Base-by-base conservation (phyloP, 2,329 filamentous ascomycete genomes). In the Paraphaeosphaeria minitans region DNA sequence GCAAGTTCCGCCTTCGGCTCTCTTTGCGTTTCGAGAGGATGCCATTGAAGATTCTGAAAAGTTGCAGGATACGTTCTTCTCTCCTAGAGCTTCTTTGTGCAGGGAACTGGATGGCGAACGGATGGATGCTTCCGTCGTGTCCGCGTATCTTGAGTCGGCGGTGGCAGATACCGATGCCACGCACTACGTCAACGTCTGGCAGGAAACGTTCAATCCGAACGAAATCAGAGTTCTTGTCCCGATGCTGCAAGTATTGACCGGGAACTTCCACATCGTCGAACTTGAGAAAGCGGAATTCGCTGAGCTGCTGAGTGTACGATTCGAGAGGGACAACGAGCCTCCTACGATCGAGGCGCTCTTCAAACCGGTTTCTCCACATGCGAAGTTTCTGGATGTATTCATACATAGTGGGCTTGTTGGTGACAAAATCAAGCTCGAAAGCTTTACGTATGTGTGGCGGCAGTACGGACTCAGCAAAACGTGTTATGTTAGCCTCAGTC, bases 221-320 rank as follows among this genome's bases (percentile, higher is more conserved):
- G 74, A 99, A 99, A 76, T 99, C 95, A 69, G 96, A 93, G 76
- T 99, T 99, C 85, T 98, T 99, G 71, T 99, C 96, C 77, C 95
- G 96, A 80, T 97, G 95, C 74, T 96, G 89, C 63, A 97, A 81
- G 76, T 99, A 99, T 75, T 99, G 95, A 0, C 95, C 95, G 3
- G 96, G 96, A 37, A 99, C 88, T 78, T 99, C 95, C 13, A 99
- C 94, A 70, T 99, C 96, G 72, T 99, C 95, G 67, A 99, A 97
- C 77, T 97, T 98, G 75, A 95, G 89, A 82, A 97, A 99, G 41
- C 92, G 86, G 83, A 99, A 99, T 74, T 98, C 95, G 78, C 92
- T 97, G 45, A 99, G 85, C 71, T 96, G 91, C 49, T 92, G 91
- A 47, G 93, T 97, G 75, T 91, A 96, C 29, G 84, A 84, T 76